Conservation (phyloP, 1,139 yeast genomes). For the Groenewaldozyma auringiensis region DNA sequence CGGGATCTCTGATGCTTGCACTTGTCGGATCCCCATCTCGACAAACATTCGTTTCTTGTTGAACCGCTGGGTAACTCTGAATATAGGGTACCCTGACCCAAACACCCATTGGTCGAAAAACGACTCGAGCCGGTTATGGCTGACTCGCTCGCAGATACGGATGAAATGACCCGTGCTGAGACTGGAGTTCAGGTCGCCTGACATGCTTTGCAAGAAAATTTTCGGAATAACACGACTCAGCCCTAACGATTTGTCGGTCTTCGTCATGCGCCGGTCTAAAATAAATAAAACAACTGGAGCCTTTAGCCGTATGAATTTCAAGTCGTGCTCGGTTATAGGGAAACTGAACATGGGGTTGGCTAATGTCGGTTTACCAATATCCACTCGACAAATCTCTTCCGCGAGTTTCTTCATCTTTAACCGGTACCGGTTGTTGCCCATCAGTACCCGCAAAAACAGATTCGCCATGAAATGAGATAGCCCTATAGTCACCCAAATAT, state of each 20-base stretch:
- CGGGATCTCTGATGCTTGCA: constrained; percentile 57
- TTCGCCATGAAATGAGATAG: constrained; percentile 77
- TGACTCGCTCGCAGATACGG: constrained; percentile 87
- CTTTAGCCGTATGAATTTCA: constrained; percentile 62
- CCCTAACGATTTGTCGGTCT: constrained; percentile 91
- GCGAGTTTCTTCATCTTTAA: constrained; percentile 58
- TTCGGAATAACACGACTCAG: constrained; percentile 87
- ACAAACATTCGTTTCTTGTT: constrained; percentile 90
- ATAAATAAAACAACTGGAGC: constrained; percentile 82
- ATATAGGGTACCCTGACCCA: constrained; percentile 83
- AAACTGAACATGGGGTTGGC: constrained; percentile 58
- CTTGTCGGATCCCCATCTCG: constrained; percentile 91
- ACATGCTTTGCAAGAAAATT: constrained; percentile 87
- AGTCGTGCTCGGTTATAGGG: constrained; percentile 60
- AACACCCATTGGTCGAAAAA: constrained; percentile 93
- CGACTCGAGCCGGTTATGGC: constrained; percentile 70
- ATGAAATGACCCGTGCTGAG: constrained; percentile 80
- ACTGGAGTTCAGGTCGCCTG: constrained; percentile 83
- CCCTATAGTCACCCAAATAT: constrained; percentile 89
- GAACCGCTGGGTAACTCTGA: constrained; percentile 82
- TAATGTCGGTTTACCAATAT: constrained; percentile 75
- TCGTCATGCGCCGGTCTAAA: constrained; percentile 87
- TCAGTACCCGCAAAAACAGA: constrained; percentile 56
- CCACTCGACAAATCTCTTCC: constrained; percentile 62
- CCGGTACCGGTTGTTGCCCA: constrained; percentile 80